Conservation (phyloP, 306 rosid genomes). For the Alnus rubra region DNA sequence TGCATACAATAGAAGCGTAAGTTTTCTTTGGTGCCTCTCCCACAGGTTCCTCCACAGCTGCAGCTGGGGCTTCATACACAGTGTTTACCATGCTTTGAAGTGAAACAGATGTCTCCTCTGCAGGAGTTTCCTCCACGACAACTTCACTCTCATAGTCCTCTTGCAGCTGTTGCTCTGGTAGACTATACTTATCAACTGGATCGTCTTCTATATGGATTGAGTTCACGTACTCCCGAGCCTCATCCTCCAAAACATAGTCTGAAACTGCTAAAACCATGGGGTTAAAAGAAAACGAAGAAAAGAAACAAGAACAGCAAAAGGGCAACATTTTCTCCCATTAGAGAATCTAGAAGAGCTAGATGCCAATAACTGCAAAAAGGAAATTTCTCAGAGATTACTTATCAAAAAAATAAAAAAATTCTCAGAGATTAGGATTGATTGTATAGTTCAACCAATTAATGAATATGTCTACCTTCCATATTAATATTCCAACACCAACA, state of each 20-base stretch:
- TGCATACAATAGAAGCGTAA: slow-evolving; percentile 88
- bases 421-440: not conserved
- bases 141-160: slow-evolving; percentile 66
- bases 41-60: slow-evolving; percentile 58
- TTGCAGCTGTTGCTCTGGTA: slow-evolving; percentile 77
- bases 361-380: not conserved
- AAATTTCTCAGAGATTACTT: not conserved
- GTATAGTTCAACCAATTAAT: not conserved
- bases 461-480: not conserved
- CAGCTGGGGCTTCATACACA: slow-evolving; percentile 48
- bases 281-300: slow-evolving; percentile 25
- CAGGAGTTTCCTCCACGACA: slow-evolving; percentile 78
- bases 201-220: slow-evolving; percentile 80
- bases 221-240: slow-evolving; percentile 68
- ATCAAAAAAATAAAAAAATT: no score
- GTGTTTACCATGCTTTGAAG: slow-evolving; percentile 46
- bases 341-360: not conserved
- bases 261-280: slow-evolving; percentile 48
- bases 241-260: slow-evolving; percentile 80
- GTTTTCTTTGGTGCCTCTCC: slow-evolving; percentile 84
- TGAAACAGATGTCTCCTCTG: slow-evolving; percentile 51
- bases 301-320: not conserved
- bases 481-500: not conserved
- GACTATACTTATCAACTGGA: slow-evolving; percentile 81
- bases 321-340: not conserved